Percentiles rank a stretch among this genome's conserved stretches.
Evolutionary conservation across 2,329 filamentous ascomycete genomes (phyloP).

Genomic region (Graphiopsis chlorocephala): DNA sequence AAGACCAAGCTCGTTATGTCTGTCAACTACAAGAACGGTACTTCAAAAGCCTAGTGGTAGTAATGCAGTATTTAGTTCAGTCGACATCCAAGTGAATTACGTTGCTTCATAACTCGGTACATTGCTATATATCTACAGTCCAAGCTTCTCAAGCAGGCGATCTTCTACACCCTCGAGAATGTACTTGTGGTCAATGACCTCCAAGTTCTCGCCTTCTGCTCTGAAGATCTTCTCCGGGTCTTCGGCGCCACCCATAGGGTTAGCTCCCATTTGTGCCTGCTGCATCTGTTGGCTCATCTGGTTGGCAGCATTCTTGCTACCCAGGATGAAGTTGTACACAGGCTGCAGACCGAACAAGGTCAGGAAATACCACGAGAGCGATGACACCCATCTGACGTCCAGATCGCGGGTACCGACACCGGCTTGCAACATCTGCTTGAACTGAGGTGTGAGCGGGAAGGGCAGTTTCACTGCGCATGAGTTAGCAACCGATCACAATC

Average conservation of each 20-base stretch:
- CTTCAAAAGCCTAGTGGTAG: neutral
- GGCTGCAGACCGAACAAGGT: conserved; percentile 95
- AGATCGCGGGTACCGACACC: conserved; percentile 94
- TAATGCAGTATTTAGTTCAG: neutral
- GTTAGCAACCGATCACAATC: conserved; percentile 13
- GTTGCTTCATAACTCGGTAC: neutral
- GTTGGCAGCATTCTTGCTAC: conserved; percentile 90
- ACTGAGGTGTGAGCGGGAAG: conserved; percentile 95
- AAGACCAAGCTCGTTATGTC: neutral
- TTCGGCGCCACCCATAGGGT: conserved; percentile 80
- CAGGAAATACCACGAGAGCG: conserved; percentile 97
- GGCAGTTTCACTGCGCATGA: conserved; percentile 77
- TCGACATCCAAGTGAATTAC: neutral
- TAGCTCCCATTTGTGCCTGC: conserved; percentile 63
- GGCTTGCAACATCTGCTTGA: conserved; percentile 98
- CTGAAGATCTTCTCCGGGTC: conserved; percentile 95
- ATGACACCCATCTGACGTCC: conserved; percentile 97
- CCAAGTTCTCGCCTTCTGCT: conserved; percentile 89
- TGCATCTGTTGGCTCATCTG: conserved; percentile 55
- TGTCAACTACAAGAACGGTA: neutral
- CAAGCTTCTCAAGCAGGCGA: conserved; percentile 61
- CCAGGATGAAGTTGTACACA: conserved; percentile 94
- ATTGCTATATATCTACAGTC: conserved; percentile 14
- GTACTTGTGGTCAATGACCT: conserved; percentile 90
- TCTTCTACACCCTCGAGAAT: conserved; percentile 86